Conservation (phyloP, 2,329 filamentous ascomycete species). For the Coleophoma cylindrospora region DNA sequence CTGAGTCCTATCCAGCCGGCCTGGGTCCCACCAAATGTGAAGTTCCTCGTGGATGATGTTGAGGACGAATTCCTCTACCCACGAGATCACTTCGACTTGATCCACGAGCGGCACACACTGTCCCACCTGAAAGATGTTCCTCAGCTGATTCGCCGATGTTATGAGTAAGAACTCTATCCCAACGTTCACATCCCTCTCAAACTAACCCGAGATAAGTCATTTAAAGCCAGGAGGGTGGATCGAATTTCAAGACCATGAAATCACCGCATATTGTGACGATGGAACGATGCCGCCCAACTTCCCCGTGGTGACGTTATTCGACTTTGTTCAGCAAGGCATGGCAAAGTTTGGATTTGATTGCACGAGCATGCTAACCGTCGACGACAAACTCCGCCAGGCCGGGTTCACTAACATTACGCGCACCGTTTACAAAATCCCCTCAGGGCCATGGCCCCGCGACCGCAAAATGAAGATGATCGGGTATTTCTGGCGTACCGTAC, state of each 20-base stretch:
- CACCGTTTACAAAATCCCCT: constrained; percentile 41
- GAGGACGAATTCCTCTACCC: constrained; percentile 41
- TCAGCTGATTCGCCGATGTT: constrained; percentile 10
- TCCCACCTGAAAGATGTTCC: constrained; percentile 52
- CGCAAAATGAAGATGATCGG: constrained; percentile 45
- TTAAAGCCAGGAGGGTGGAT: constrained; percentile 10
- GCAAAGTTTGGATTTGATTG: constrained; percentile 6
- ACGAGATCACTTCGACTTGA: constrained; percentile 41
- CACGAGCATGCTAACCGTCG: neutral
- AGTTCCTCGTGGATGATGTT: constrained; percentile 45
- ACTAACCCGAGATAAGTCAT: constrained; percentile 1
- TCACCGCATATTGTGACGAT: constrained; percentile 5
- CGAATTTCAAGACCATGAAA: constrained; percentile 8
- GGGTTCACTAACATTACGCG: constrained; percentile 48
- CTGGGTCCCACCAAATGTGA: constrained; percentile 38
- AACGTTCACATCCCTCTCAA: too few relatives aligned
- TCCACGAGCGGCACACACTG: constrained; percentile 43
- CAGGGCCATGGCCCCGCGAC: constrained; percentile 45
- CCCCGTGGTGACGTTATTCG: neutral
- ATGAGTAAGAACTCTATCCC: neutral
- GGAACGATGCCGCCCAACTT: constrained; percentile 4
- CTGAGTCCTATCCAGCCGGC: constrained; percentile 18
- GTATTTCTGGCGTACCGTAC: constrained; percentile 4
- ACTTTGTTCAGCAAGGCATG: constrained; percentile 1
- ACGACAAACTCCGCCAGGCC: constrained; percentile 31